Evolutionary conservation across 2,329 filamentous ascomycete species (phyloP), one percentile per base, ranked within the genome.

Genomic region (Alternaria angustiovoidea): DNA sequence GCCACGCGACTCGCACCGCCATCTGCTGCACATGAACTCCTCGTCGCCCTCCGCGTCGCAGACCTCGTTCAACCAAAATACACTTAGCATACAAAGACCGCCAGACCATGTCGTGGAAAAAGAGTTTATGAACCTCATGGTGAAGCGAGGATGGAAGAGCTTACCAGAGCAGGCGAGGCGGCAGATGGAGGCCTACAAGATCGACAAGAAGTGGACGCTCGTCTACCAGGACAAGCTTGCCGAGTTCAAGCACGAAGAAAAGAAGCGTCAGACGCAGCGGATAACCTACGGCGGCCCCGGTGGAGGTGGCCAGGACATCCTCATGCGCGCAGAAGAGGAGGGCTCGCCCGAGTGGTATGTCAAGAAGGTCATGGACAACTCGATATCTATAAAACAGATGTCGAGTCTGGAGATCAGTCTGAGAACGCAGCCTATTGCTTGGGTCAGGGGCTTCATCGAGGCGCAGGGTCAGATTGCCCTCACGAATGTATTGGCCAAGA

Each of bases 341-440:
- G 94, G 94, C 44, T 96, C 92, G 51, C 95, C 95, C 3, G 94
- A 98, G 80, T 99, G 94, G 94, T 99, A 97, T 78, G 94, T 99
- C 54, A 91, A 93, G 76, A 94, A 92, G 77, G 92, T 98, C 61
- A 93, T 98, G 91, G 94, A 98, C 78, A 96, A 97, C 79, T 92
- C 88, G 63, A 92, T 98, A 67, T 93, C 94, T 54, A 87, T 90
- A 66, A 97, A 98, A 82, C 92, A 96, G 63, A 85, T 99, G 64
- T 92, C 92, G 65, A 97, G 93, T 82, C 82, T 99, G 75, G 93
- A 95, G 75, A 96, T 99, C 81, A 97, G 94, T 78, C 80, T 99
- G 71, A 86, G 95, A 73, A 98, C 95, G 39, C 95, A 99, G 78
- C 95, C 96, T 59, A 98, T 99, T 71, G 94, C 83, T 71, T 99